A percentile compares a stretch with the other conserved stretches of the same genome.
These are phyloP conservation scores for Phytophthora aleatoria DNA, from an alignment of 352 stramenopile species.

Conservation along the genomic window DNA sequence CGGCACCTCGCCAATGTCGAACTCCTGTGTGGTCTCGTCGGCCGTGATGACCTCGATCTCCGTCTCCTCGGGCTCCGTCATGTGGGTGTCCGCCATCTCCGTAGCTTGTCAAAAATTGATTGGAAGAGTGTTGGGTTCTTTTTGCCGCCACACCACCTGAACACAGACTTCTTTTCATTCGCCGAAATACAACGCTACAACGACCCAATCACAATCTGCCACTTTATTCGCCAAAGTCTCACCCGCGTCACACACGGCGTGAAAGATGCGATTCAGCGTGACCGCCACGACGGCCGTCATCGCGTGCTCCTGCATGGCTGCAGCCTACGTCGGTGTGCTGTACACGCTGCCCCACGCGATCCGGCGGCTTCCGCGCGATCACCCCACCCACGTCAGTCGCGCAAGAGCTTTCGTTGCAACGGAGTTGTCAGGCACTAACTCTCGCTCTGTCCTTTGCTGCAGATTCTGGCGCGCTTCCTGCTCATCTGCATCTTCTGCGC, in stretches of 20 bases:
- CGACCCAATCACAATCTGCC: slow-evolving; percentile 38
- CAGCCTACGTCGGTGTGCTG: slow-evolving; percentile 85
- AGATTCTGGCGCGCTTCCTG: slow-evolving; percentile 89
- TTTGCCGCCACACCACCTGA: background rate
- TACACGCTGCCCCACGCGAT: slow-evolving; percentile 82
- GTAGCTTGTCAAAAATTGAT: slow-evolving; percentile 31
- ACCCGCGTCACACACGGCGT: slow-evolving; percentile 1
- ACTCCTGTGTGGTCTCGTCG: slow-evolving; percentile 83
- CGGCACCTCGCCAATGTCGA: slow-evolving; percentile 80
- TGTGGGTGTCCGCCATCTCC: slow-evolving; percentile 28
- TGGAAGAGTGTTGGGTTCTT: slow-evolving; percentile 19
- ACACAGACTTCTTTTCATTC: slow-evolving; percentile 21
- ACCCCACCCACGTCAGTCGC: slow-evolving; percentile 76
- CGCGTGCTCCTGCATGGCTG: slow-evolving; percentile 83
- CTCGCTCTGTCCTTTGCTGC: slow-evolving; percentile 6
- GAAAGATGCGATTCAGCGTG: slow-evolving; percentile 85
- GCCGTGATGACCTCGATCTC: slow-evolving; percentile 85
- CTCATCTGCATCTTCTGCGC: slow-evolving; percentile 89
- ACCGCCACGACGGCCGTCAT: slow-evolving; percentile 63
- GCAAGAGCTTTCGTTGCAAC: background rate
- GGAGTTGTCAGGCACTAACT: slow-evolving; percentile 5
- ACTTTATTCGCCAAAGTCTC: slow-evolving; percentile 35
- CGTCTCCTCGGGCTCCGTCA: slow-evolving; percentile 49
- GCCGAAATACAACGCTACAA: slow-evolving; percentile 11
- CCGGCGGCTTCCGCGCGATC: slow-evolving; percentile 76